Percentiles rank a stretch among this genome's conserved stretches.
Evolutionary conservation across 2,329 filamentous ascomycete genomes (phyloP).

Genomic region (Epichloe festucae): DNA sequence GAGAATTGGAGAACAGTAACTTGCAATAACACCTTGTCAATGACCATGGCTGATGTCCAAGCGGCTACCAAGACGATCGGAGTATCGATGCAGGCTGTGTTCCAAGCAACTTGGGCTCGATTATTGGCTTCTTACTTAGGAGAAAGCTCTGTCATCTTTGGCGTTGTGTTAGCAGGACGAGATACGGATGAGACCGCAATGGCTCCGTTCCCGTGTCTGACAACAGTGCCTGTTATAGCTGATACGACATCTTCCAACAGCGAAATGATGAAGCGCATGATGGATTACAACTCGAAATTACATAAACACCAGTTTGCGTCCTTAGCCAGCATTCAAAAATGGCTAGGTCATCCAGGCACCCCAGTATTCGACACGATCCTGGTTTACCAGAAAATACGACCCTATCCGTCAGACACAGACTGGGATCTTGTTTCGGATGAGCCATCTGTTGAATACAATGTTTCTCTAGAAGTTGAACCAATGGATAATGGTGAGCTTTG

Average conservation of each 20-base stretch:
- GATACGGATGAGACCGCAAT: slow-evolving; percentile 44
- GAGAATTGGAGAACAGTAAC: slow-evolving; percentile 19
- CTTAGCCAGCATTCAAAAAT: slow-evolving; percentile 58
- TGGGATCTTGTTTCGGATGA: slow-evolving; percentile 55
- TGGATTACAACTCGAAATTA: slow-evolving; percentile 50
- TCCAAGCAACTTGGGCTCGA: slow-evolving; percentile 67
- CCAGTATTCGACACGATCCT: slow-evolving; percentile 75
- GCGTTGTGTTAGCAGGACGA: slow-evolving; percentile 67
- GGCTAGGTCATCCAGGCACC: slow-evolving; percentile 51
- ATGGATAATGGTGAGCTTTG: slow-evolving; percentile 31
- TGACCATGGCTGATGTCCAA: slow-evolving; percentile 36
- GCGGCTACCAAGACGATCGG: slow-evolving; percentile 39
- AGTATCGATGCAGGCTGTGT: slow-evolving; percentile 63
- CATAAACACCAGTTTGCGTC: slow-evolving; percentile 61
- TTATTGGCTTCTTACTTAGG: slow-evolving; percentile 66
- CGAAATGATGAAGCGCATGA: slow-evolving; percentile 47
- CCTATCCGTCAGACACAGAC: slow-evolving; percentile 15
- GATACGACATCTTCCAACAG: slow-evolving; percentile 38
- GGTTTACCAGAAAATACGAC: slow-evolving; percentile 57
- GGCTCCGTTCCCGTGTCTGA: slow-evolving; percentile 65
- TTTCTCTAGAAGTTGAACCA: slow-evolving; percentile 70
- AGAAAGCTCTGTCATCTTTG: slow-evolving; percentile 62
- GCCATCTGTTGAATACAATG: slow-evolving; percentile 60
- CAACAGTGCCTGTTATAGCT: slow-evolving; percentile 64
- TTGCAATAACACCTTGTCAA: slow-evolving; percentile 22